These are phyloP conservation scores for Peniophora sp. DNA, from an alignment of 1,284 basidiomycete species.

Conservation along the genomic window DNA sequence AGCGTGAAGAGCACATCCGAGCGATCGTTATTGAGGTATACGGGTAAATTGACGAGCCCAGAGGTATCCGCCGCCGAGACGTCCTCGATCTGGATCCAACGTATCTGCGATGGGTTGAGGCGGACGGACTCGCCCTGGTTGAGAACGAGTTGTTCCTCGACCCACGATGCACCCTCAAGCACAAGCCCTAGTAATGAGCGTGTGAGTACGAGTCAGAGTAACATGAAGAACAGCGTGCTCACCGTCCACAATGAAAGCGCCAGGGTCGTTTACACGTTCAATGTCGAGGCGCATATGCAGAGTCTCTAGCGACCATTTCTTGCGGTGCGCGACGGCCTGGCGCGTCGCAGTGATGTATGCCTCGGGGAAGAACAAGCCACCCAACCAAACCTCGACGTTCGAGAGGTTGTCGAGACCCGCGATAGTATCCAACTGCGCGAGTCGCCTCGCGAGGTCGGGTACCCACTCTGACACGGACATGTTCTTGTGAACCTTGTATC, in stretches of 20 bases:
- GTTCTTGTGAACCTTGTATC: conserved; percentile 79
- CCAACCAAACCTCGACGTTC: conserved; percentile 81
- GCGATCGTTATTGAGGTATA: conserved; percentile 88
- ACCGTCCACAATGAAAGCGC: conserved; percentile 84
- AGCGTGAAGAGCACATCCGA: conserved; percentile 86
- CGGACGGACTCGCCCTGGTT: conserved; percentile 78
- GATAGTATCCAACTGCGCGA: conserved; percentile 77
- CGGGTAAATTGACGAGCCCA: conserved; percentile 69
- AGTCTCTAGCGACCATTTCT: conserved; percentile 89
- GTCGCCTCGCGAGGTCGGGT: conserved; percentile 69
- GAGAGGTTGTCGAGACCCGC: conserved; percentile 58
- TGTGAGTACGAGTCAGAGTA: neutral
- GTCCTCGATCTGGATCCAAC: conserved; percentile 74
- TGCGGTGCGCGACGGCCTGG: conserved; percentile 86
- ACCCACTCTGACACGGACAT: conserved; percentile 84
- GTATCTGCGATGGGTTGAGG: conserved; percentile 72
- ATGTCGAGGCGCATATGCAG: conserved; percentile 74
- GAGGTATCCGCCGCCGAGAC: conserved; percentile 18
- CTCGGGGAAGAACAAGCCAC: conserved; percentile 91
- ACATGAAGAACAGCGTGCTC: conserved; percentile 16
- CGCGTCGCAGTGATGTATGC: conserved; percentile 92
- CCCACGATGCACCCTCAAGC: conserved; percentile 81
- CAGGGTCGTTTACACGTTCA: conserved; percentile 65
- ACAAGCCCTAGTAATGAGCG: conserved; percentile 53
- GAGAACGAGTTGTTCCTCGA: conserved; percentile 55